Evolutionary conservation across 148 eudicot genomes (phyloP), one percentile per base, ranked within the genome.

Genomic region (Fallopia convolvulus): DNA sequence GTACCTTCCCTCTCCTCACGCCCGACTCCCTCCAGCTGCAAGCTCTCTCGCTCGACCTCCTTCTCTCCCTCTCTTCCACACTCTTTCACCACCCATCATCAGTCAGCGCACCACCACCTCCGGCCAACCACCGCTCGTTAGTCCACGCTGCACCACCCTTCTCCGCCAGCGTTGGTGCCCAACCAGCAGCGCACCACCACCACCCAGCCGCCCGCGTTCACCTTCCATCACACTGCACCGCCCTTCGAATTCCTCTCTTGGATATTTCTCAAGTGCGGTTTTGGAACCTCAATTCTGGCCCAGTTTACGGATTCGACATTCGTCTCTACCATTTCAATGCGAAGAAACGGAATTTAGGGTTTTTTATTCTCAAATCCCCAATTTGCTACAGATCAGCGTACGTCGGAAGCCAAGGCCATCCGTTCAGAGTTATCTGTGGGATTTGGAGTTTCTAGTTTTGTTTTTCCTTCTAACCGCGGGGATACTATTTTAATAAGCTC

Each of bases 321-420:
- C 17, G 21, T 79, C 47, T 63, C 12, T 39, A 17, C 48, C 46
- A 50, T 47, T 76, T 75, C n/a, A 17, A 4, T 32, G 11, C 36
- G 13, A 36, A 70, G 65, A 12, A 9, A 42, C 41, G 10, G 5
- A 61, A 76, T 79, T 79, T 79, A 72, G 79, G 79, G 79, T 72
- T 82, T 76, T 72, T 8, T 1, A 23, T 68, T 12, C 42, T 32
- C 33, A 50, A 23, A 32, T 79, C 44, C 60, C 17, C 17, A 30
- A 41, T 72, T 75, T 18, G 53, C 76, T 44, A 74, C 52, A 50
- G 80, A 75, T 78, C 76, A 75, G 79, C 46, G 76, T 58, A 63
- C 49, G 30, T 26, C 30, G 30, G 75, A 41, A 56, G 49, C 4
- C 50, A 36, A 36, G 70, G 23, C 39, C 56, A 75, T 52, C 61